Base-by-base conservation (phyloP, 2,329 filamentous ascomycete species). In the Alternaria conjuncta region DNA sequence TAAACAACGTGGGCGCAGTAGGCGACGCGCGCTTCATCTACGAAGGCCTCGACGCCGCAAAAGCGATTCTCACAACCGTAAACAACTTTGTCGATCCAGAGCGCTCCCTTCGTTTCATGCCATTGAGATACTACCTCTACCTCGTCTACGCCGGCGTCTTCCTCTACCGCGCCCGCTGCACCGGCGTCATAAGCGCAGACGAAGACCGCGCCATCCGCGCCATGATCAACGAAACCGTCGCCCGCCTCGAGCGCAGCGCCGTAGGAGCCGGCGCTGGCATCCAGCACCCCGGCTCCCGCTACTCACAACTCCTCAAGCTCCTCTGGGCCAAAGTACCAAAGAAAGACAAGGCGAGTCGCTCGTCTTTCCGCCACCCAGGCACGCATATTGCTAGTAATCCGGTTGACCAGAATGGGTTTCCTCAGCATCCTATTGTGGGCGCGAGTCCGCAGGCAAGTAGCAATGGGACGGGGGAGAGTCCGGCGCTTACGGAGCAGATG, bases 21-120 rank as follows among this genome's bases (percentile, higher is more conserved):
- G 81, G 82, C 10, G 83, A 85, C 59, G 83, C 82, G 1, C 75
- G 83, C 3, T 84, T 85, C 73, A 85, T 85, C 55, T 85, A 84
- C 68, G 83, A 85, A 71, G 82, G 82, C 1, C 78, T 85, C 5
- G 83, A 85, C 61, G 83, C 83, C 0, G 83, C 83, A 8, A 84
- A 84, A 71, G 82, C 82, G 21, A 78, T 85, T 13, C 75, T 85
- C 4, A 84, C 81, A n/a, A 85, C 83, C 32, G 79, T 82, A 53
- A 85, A 84, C 71, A 84, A 82, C 53, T 85, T 84, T 59, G 82
- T 85, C 21, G 81, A 84, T 60, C 82, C 83, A 0, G 83, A 84
- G 61, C 81, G 80, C 64, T 75, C 78, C 2, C 74, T 85, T 1
- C 80, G 83, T 30, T 84, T 80, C 64, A 84, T 85, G 83, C 83